A percentile compares a stretch with the other conserved stretches of the same genome.
Conservation (phyloP, 1,139 yeast species). For the Geotrichum carabidarum region DNA sequence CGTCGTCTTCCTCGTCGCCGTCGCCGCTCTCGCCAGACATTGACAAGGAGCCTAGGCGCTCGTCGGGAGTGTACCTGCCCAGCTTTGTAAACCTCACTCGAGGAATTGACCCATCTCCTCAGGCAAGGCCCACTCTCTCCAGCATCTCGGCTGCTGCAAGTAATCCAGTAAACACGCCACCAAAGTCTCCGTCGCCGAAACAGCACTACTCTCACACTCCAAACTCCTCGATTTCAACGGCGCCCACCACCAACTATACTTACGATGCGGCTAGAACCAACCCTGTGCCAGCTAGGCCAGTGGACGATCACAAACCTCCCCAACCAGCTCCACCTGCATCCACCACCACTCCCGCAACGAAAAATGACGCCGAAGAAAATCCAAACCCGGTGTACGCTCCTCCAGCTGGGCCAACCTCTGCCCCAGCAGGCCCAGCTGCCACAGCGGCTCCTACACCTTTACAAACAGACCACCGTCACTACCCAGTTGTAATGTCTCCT, state of each 20-base stretch:
- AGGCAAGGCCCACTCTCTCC: background rate
- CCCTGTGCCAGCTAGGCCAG: background rate
- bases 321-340: constrained; percentile 1
- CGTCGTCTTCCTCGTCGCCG: background rate
- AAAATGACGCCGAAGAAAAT: background rate
- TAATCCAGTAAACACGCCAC: background rate
- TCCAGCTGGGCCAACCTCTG: background rate
- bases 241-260: constrained; percentile 4
- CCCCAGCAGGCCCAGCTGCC: constrained; percentile 1
- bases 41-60: background rate
- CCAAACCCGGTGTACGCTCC: background rate
- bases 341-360: background rate
- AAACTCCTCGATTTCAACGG: background rate
- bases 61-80: constrained; percentile 6
- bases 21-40: background rate
- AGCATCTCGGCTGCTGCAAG: background rate
- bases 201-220: background rate
- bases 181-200: background rate
- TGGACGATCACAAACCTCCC: background rate
- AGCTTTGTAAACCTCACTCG: constrained; percentile 18
- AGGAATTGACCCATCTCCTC: constrained; percentile 4
- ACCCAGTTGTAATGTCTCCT: constrained; percentile 1
- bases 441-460: constrained; percentile 4
- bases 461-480: background rate
- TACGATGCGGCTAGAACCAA: background rate